phyloP scores from a whole-genome alignment of 805 yeast genomes.

The Ogataea glucozyma region DNA sequence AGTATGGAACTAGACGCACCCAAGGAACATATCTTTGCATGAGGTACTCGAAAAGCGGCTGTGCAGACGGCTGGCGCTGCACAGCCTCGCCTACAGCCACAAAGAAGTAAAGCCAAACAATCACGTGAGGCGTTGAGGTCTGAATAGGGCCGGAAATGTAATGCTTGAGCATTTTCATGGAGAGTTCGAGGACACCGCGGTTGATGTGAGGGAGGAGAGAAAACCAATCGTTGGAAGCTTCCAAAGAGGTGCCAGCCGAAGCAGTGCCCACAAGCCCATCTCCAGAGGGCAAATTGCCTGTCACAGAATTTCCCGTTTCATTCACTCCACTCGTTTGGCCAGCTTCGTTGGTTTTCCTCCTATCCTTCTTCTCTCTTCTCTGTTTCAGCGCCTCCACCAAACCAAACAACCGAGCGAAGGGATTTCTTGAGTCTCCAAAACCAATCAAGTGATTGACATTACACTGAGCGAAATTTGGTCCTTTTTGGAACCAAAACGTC shows the following conservation, averaged over 20 bases:
- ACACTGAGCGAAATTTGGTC: slow-evolving; percentile 73
- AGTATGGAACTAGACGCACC: slow-evolving; percentile 61
- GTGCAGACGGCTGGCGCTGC: slow-evolving; percentile 45
- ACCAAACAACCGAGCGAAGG: slow-evolving; percentile 73
- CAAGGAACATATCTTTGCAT: slow-evolving; percentile 65
- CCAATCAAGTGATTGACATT: slow-evolving; percentile 76
- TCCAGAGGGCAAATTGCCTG: too few species aligned
- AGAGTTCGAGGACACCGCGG: slow-evolving; percentile 63
- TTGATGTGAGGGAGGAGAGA: slow-evolving; percentile 55
- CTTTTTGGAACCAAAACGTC: slow-evolving; percentile 76
- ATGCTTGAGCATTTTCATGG: slow-evolving; percentile 66
- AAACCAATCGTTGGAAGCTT: too few species aligned
- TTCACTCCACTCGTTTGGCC: too few species aligned
- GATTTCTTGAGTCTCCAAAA: slow-evolving; percentile 73
- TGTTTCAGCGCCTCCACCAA: slow-evolving; percentile 72
- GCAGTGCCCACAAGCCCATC: too few species aligned
- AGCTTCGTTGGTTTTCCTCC: slow-evolving; percentile 43
- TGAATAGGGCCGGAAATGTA: slow-evolving; percentile 72
- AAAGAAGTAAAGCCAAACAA: slow-evolving; percentile 76
- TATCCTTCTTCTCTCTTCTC: slow-evolving; percentile 69
- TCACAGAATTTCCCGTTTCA: too few species aligned
- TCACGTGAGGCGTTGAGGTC: slow-evolving; percentile 68
- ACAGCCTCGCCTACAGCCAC: slow-evolving; percentile 61
- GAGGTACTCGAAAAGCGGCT: slow-evolving; percentile 49
- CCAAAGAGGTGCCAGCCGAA: too few species aligned